Evolutionary conservation across 352 stramenopile species (phyloP), one percentile per base, ranked within the genome.

Genomic region (Blastocystis sp.): DNA sequence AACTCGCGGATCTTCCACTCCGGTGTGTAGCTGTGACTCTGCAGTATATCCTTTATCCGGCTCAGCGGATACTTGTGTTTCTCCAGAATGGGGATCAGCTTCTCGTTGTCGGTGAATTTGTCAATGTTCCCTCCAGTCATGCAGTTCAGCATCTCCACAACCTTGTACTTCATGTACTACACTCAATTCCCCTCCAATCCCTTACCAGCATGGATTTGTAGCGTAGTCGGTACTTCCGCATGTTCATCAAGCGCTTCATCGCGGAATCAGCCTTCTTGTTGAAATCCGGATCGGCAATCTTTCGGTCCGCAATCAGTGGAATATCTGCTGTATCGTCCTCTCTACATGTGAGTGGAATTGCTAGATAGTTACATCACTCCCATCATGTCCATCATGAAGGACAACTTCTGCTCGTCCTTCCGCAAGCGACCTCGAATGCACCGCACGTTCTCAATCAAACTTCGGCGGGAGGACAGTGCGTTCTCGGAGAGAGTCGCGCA

Each of bases 1-100:
- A 84, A n/a, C 45, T 66, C 74, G 14, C 74, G 74, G 69, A 84
- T 70, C 56, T 84, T 84, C 74, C 74, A 84, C 41, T 84, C 74
- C 0, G 74, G 74, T 23, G 74, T 84, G 61, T 67, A 84, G 19
- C n/a, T 59, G 23, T 53, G 48, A 60, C 56, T 84, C n/a, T 62
- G 40, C 5, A 84, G 14, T 69, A 84, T 66, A 1, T 84, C 74
- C n/a, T 45, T 66, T 7, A 84, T 69, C 23, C 74, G 59, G 2
- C 34, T 70, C 9, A 84, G 38, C 21, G 74, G 74, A 38, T 69
- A 52, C 41, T 69, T 61, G 23, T 61, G 56, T 28, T 84, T 84
- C 23, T 84, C 52, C 7, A 84, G 23, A 38, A 84, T 84, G 1
- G 53, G 74, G 21, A 84, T 56, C 2, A 84, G 45, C 66, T 84